Evolutionary conservation across 495 filamentous ascomycete genomes (phyloP).

Genomic region (Neurospora sp.): DNA sequence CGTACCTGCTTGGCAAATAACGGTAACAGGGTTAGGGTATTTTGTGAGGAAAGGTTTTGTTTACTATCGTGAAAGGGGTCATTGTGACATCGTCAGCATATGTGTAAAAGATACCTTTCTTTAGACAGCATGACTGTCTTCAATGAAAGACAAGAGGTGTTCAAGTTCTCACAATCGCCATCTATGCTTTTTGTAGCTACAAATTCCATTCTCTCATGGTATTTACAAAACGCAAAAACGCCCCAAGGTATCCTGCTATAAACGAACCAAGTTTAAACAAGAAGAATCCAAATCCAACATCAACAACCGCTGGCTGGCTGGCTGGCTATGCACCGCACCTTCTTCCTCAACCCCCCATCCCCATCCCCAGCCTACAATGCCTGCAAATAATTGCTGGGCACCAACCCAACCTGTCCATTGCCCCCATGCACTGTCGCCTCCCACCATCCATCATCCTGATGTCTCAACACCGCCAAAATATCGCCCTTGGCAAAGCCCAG

Average conservation of each 20-base stretch:
- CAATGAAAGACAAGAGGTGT: neutral
- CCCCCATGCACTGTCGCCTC: conserved; percentile 83
- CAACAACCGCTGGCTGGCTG: neutral
- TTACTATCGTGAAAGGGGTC: neutral
- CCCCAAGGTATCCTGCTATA: conserved; percentile 1
- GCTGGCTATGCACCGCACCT: neutral
- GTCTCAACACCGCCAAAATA: conserved; percentile 72
- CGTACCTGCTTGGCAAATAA: neutral
- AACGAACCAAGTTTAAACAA: neutral
- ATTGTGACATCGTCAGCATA: neutral
- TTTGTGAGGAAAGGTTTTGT: neutral
- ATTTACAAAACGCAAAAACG: conserved; percentile 1
- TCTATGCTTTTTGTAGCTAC: neutral
- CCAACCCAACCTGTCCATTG: conserved; percentile 66
- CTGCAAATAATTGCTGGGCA: conserved; percentile 96
- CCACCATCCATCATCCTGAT: conserved; percentile 99
- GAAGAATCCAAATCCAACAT: neutral
- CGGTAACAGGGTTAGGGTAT: neutral
- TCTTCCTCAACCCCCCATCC: neutral
- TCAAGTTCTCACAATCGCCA: neutral
- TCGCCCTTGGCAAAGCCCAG: conserved; percentile 91
- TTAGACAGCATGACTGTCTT: neutral
- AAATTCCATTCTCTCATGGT: conserved; percentile 2
- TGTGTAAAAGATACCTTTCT: neutral
- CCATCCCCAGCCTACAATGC: conserved; percentile 35